Conservation (phyloP, 2,329 filamentous ascomycete genomes). For the Huntiella decipiens region DNA sequence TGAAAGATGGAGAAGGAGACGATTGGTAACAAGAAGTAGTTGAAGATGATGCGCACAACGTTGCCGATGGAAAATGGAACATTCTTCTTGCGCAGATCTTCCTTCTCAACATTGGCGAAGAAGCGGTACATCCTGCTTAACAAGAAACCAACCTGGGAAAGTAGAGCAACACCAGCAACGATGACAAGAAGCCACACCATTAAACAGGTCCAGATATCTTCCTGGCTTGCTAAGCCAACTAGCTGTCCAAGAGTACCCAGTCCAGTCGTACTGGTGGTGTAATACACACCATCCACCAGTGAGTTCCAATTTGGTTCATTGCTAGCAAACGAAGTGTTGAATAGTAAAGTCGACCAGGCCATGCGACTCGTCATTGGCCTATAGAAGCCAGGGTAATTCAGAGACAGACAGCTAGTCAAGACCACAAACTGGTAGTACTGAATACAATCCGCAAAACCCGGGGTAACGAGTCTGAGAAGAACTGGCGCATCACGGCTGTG, state of each 20-base stretch:
- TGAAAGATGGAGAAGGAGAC: constrained; percentile 82
- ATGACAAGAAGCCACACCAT: constrained; percentile 77
- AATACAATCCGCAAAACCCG: constrained; percentile 88
- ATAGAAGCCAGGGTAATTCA: constrained; percentile 86
- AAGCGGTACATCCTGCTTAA: constrained; percentile 57
- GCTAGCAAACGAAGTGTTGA: constrained; percentile 76
- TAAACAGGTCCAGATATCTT: constrained; percentile 88
- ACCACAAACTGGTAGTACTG: constrained; percentile 92
- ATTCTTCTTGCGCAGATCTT: constrained; percentile 82
- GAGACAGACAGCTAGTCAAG: constrained; percentile 66
- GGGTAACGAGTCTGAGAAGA: constrained; percentile 75
- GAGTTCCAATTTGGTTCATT: constrained; percentile 44
- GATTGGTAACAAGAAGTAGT: constrained; percentile 77
- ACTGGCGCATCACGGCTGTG: constrained; percentile 78
- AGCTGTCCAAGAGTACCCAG: constrained; percentile 63
- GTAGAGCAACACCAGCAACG: constrained; percentile 43
- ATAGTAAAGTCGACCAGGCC: constrained; percentile 79
- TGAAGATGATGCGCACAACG: constrained; percentile 70
- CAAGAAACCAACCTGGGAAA: constrained; percentile 61
- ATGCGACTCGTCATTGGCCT: constrained; percentile 78
- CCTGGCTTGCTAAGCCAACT: constrained; percentile 54
- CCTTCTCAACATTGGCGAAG: constrained; percentile 53
- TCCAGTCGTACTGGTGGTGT: constrained; percentile 58
- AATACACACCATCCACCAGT: constrained; percentile 72
- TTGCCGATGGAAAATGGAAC: constrained; percentile 69